Evolutionary conservation across 148 eudicot species (phyloP), one percentile per base, ranked within the genome.

Genomic region (Euryodendron excelsum): DNA sequence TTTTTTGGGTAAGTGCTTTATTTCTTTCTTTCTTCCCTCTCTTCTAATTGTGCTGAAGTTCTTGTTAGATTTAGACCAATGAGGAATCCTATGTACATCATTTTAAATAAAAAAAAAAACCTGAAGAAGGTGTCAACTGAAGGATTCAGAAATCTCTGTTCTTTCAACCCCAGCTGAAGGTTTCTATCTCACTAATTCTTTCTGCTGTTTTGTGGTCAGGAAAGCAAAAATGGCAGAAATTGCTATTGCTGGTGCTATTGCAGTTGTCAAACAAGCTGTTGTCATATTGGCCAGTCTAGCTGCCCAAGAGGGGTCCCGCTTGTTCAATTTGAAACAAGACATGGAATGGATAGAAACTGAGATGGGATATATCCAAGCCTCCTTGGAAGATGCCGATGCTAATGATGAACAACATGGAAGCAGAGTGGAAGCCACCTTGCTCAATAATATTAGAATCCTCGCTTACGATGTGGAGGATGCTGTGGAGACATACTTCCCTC

Each of bases 351-450:
- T 77, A 3, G 37, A 53, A 55, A 6, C 15, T 1, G 28, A 68
- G 1, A 67, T 77, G 80, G 52, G 15, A 9, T 45, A 34, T 15
- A 33, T 77, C 7, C 73, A 67, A 37, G 28, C 80, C 15, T 77
- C n/a, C 62, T 58, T 77, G 14, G 31, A 77, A 68, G 74, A 77
- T 56, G 65, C 66, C 5, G 80, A 77, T 9, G 44, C 65, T 3
- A 76, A 50, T 8, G n/a, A 21, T 55, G 18, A 59, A 7, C 61
- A 67, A 18, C 23, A 2, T 11, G 33, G 13, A 66, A 66, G 63
- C 44, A 11, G 21, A 30, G 30, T 31, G 15, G n/a, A 44, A 15
- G 23, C 37, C 18, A 28, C 15, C 64, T 50, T 69, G 58, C 34
- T 78, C 0, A 69, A 23, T 0, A n/a, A 59, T 4, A 78, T 78